A percentile compares a stretch with the other conserved stretches of the same genome.
phyloP scores from a whole-genome alignment of 2,329 filamentous ascomycete species.

The Lasiodiplodia citricola region DNA sequence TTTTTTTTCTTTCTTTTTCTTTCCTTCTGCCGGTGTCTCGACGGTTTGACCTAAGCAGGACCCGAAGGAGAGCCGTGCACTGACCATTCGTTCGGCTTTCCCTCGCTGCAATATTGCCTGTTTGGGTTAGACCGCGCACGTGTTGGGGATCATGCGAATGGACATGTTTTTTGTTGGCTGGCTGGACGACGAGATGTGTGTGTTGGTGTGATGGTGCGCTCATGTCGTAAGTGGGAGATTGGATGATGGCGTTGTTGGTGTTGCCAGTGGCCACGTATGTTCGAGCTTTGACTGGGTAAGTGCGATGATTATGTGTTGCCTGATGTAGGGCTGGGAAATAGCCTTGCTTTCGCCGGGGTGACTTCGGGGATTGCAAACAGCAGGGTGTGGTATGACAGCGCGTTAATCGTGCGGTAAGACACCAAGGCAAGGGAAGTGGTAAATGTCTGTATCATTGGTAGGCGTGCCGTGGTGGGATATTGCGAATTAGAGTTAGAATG shows the following conservation, averaged over 20 bases:
- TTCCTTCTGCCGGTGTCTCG: neutral
- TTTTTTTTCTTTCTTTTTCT: neutral
- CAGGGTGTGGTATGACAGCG: neutral
- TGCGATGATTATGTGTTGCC: neutral
- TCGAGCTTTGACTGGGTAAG: neutral
- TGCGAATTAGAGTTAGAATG: neutral
- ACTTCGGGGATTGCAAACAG: neutral
- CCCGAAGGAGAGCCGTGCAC: neutral
- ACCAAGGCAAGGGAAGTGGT: neutral
- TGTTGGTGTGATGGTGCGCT: neutral
- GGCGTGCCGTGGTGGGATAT: neutral
- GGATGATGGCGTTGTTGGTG: neutral
- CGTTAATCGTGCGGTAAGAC: neutral
- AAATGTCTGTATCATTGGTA: neutral
- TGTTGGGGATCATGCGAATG: neutral
- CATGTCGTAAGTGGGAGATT: neutral
- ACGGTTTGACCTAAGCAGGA: neutral
- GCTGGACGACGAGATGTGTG: neutral
- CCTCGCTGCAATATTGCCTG: slow-evolving; percentile 12
- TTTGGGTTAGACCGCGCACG: neutral
- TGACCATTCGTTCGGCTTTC: neutral
- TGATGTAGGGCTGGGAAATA: neutral
- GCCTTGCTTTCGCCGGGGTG: neutral
- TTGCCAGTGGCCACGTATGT: neutral
- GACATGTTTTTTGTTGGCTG: neutral